Conservation (phyloP, 202 grass and related monocot species). For the Thinopyrum obtusiflorum region DNA sequence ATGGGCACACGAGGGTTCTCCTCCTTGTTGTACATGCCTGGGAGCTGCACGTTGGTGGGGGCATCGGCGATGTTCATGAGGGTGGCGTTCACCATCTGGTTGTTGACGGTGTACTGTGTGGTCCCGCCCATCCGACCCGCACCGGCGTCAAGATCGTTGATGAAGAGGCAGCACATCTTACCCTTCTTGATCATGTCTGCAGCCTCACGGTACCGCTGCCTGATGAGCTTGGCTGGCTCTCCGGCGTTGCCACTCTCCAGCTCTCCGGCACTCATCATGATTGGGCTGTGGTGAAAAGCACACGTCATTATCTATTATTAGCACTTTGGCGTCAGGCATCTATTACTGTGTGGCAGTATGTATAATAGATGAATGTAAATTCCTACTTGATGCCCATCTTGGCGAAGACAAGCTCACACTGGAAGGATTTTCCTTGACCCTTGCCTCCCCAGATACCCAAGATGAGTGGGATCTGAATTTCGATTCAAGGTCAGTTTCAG, state of each 20-base stretch:
- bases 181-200: conserved; percentile 87
- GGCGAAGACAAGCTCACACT: conserved; percentile 91
- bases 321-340: neutral
- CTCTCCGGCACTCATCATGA: conserved; percentile 99
- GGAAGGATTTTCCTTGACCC: conserved; percentile 97
- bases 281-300: conserved; percentile 48
- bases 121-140: conserved; percentile 86
- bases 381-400: conserved; percentile 97
- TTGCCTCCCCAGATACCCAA: conserved; percentile 99
- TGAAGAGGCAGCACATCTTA: conserved; percentile 96
- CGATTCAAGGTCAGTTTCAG: neutral
- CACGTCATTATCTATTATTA: neutral
- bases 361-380: neutral
- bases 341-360: neutral
- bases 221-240: conserved; percentile 88
- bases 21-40: conserved; percentile 95
- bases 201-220: conserved; percentile 91
- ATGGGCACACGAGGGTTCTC: conserved; percentile 91
- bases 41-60: conserved; percentile 95
- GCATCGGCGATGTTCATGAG: conserved; percentile 99
- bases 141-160: conserved; percentile 94
- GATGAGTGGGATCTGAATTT: conserved; percentile 76
- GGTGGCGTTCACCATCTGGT: conserved; percentile 99
- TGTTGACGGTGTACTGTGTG: conserved; percentile 97
- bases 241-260: conserved; percentile 96